Evolutionary conservation across 768 basidiomycete species (phyloP).

Genomic region (Leucocoprinus birnbaumii): DNA sequence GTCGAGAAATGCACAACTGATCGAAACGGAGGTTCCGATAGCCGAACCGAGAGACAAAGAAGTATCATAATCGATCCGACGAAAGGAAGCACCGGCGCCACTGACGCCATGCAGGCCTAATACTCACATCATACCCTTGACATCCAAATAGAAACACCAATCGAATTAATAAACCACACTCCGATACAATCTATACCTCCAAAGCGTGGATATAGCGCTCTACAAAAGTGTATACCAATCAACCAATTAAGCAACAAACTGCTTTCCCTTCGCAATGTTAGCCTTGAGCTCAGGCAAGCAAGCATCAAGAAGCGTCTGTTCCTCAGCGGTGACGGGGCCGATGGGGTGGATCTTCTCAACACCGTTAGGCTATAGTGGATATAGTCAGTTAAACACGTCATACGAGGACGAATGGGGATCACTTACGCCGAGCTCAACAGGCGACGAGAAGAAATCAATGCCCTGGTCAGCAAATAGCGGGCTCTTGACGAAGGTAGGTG

Average conservation of each 20-base stretch:
- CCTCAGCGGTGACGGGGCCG: constrained; percentile 75
- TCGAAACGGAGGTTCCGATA: too few species aligned
- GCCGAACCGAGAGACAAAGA: too few species aligned
- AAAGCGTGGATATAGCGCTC: neutral
- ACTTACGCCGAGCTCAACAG: constrained; percentile 90
- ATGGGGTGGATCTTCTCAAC: constrained; percentile 90
- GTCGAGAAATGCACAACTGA: too few species aligned
- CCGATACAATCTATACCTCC: neutral
- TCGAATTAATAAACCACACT: neutral
- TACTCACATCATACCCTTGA: too few species aligned
- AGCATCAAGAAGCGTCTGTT: constrained; percentile 83
- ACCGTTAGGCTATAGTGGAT: constrained; percentile 59
- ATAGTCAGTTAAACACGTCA: constrained; percentile 12
- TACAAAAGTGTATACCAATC: too few species aligned
- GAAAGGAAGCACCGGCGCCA: too few species aligned
- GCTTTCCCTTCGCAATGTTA: constrained; percentile 96
- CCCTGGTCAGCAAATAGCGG: constrained; percentile 82
- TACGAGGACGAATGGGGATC: constrained; percentile 19
- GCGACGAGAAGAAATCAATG: constrained; percentile 92
- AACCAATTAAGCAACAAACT: constrained; percentile 45
- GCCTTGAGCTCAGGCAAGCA: constrained; percentile 92
- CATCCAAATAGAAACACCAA: too few species aligned
- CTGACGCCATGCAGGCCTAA: too few species aligned
- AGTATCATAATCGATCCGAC: too few species aligned
- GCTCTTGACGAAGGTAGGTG: constrained; percentile 88